These are phyloP conservation scores for Vigna reflexopilosa DNA, from an alignment of 306 rosid genomes.

Conservation along the genomic window DNA sequence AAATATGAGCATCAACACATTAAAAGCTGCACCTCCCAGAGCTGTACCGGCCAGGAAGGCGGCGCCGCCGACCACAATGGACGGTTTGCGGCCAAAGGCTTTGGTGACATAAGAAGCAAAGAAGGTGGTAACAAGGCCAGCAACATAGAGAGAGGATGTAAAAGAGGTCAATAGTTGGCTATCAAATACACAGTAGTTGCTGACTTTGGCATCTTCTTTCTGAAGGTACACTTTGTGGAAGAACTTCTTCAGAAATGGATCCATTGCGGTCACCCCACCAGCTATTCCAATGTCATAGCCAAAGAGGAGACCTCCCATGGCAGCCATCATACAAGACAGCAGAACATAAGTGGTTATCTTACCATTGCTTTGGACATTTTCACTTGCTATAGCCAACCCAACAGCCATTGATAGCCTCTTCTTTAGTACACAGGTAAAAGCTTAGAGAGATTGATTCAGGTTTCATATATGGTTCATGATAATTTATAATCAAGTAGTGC, in stretches of 20 bases:
- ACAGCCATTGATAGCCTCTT: slow-evolving; percentile 43
- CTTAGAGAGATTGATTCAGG: slow-evolving; percentile 8
- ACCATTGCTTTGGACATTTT: slow-evolving; percentile 37
- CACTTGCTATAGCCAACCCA: slow-evolving; percentile 41
- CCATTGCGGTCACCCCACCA: slow-evolving; percentile 81
- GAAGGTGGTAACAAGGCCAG: slow-evolving; percentile 74
- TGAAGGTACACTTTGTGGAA: slow-evolving; percentile 60
- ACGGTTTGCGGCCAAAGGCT: slow-evolving; percentile 70
- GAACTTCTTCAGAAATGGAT: slow-evolving; percentile 69
- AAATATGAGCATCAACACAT: slow-evolving; percentile 70
- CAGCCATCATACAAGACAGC: slow-evolving; percentile 56
- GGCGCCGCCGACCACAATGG: slow-evolving; percentile 66
- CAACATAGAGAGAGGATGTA: slow-evolving; percentile 79
- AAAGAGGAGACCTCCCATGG: slow-evolving; percentile 53
- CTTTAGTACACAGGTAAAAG: slow-evolving; percentile 6
- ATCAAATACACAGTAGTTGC: slow-evolving; percentile 77
- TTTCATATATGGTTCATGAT: slow-evolving; percentile 3
- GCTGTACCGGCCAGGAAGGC: slow-evolving; percentile 76
- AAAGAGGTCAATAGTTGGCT: slow-evolving; percentile 71
- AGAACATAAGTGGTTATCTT: slow-evolving; percentile 45
- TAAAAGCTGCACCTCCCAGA: slow-evolving; percentile 67
- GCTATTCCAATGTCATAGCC: slow-evolving; percentile 59
- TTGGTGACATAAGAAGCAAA: slow-evolving; percentile 66
- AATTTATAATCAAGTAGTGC: background rate
- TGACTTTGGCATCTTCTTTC: slow-evolving; percentile 54